Base-by-base conservation (phyloP, 257 asterid genomes). In the Salvia hispanica region DNA sequence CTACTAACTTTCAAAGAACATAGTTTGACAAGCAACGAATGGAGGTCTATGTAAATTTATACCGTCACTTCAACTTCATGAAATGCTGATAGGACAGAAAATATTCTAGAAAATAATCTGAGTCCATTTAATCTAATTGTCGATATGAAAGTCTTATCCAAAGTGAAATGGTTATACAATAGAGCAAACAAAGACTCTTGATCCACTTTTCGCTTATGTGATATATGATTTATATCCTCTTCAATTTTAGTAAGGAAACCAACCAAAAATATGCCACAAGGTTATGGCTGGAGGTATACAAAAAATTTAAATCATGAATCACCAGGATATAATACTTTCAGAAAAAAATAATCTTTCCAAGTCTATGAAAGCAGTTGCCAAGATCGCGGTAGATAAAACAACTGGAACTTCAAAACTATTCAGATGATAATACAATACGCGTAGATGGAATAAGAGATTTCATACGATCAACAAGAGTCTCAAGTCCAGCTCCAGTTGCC, bases 391-490 rank as follows among this genome's bases (percentile, higher is more conserved):
- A 53, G 54, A 12, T 34, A 70, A 48, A 4, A 45, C 43, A 33
- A 15, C 36, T 25, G 71, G 12, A 43, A 58, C 52, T 37, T 11
- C 42, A 21, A 46, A 11, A 71, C 48, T 57, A 68, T 9, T 37
- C 42, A 34, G 47, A 70, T 21, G 57, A 58, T 28, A 55, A 39
- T 13, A 34, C 39, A 54, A 46, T 28, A 48, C 25, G 59, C 9
- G 44, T 58, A 75, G 37, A 56, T 16, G 70, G 66, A 68, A 64
- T 43, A 25, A 47, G 62, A 52, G 68, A 58, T 25, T 66, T 68
- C 96, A 33, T 79, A 91, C 97, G 95, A 76, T 87, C 95, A 60
- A 89, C 96, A 67, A 89, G 95, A 74, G 89, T 52, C 85, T 91
- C 97, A 5, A 91, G 95, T 61, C 96, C 97, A 66, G 79, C 72